Evolutionary conservation across 805 yeast genomes (phyloP).

Genomic region (Clavispora phyllophila): DNA sequence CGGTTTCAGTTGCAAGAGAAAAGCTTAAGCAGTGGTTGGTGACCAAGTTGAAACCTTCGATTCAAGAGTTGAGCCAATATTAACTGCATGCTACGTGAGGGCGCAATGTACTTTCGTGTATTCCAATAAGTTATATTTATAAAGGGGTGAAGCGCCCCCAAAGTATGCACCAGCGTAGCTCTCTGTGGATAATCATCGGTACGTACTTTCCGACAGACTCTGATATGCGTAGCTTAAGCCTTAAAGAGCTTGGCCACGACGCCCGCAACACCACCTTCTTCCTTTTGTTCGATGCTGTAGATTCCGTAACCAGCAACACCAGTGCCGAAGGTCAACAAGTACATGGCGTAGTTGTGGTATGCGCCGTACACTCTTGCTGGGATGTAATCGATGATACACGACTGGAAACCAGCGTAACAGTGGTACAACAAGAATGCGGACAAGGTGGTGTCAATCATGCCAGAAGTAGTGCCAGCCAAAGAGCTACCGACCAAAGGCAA

Average conservation of each 20-base stretch:
- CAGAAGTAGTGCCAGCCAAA: constrained; percentile 46
- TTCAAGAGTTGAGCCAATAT: background rate
- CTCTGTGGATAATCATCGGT: background rate
- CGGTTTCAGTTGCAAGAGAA: constrained; percentile 14
- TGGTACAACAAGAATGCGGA: constrained; percentile 56
- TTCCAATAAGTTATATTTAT: background rate
- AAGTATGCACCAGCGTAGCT: background rate
- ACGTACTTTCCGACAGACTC: too few species aligned
- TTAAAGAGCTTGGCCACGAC: constrained; percentile 37
- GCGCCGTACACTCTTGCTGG: constrained; percentile 69
- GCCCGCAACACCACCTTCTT: constrained; percentile 55
- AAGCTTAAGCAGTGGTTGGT: constrained; percentile 21
- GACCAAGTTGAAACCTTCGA: constrained; percentile 6
- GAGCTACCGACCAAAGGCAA: constrained; percentile 64
- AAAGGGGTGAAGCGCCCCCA: background rate
- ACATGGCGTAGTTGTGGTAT: constrained; percentile 57
- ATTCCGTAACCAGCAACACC: constrained; percentile 65
- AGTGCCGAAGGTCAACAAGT: constrained; percentile 58
- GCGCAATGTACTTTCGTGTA: background rate
- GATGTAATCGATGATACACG: constrained; percentile 75
- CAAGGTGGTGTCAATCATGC: constrained; percentile 54
- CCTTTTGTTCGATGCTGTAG: constrained; percentile 61
- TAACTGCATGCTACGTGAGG: background rate
- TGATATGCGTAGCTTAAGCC: constrained; percentile 20
- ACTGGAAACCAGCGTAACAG: constrained; percentile 65